These are phyloP conservation scores for Scheffersomyces titani DNA, from an alignment of 1,139 yeast genomes.

Conservation along the genomic window DNA sequence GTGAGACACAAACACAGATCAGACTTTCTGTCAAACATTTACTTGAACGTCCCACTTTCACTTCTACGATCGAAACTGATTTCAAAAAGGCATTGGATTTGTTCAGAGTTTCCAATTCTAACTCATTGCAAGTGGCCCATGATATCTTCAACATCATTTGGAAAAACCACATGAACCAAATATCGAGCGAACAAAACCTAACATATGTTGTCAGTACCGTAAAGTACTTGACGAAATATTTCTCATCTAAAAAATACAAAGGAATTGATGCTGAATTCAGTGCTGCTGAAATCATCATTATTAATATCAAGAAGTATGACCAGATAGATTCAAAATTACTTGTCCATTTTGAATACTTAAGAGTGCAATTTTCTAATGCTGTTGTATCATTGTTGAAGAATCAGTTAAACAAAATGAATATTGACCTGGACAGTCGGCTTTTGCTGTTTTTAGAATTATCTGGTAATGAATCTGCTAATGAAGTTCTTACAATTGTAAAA, in stretches of 20 bases:
- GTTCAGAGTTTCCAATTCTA: conserved; percentile 15
- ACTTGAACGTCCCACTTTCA: conserved; percentile 50
- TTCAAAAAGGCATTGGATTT: conserved; percentile 23
- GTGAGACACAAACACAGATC: conserved; percentile 25
- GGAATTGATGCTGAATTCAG: not conserved
- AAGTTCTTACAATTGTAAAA: not conserved
- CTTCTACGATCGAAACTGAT: conserved; percentile 50
- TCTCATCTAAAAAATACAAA: not conserved
- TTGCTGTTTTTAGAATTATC: not conserved
- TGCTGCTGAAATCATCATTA: not conserved
- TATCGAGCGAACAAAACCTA: conserved; percentile 17
- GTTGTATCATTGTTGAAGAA: not conserved
- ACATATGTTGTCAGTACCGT: conserved; percentile 13
- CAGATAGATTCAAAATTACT: not conserved
- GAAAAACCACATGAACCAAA: conserved; percentile 28
- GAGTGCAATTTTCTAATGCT: not conserved
- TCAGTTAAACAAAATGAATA: not conserved
- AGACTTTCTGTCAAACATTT: conserved; percentile 32
- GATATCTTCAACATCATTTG: conserved; percentile 29
- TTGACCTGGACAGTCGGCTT: not conserved
- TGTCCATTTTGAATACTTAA: not conserved
- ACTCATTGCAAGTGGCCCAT: conserved; percentile 13
- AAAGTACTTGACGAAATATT: not conserved
- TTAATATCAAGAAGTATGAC: not conserved
- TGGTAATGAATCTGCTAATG: not conserved